Conservation (phyloP, 148 eudicot species). For the Spergularia marina region DNA sequence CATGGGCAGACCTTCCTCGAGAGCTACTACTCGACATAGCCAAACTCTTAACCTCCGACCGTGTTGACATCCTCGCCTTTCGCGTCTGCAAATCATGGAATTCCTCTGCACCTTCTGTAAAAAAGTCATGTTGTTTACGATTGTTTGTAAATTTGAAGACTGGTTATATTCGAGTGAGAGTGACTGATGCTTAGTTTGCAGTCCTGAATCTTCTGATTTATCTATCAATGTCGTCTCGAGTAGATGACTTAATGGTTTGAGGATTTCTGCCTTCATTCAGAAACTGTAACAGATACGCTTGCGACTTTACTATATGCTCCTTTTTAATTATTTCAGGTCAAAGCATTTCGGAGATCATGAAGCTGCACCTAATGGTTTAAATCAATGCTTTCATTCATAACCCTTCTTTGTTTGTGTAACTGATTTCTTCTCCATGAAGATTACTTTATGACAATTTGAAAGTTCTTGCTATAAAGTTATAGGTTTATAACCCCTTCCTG, state of each 20-base stretch:
- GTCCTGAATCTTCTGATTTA: too few species aligned
- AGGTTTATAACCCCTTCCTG: too few species aligned
- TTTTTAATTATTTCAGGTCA: neutral
- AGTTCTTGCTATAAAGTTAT: too few species aligned
- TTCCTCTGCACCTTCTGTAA: neutral
- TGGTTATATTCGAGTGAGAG: too few species aligned
- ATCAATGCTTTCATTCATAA: too few species aligned
- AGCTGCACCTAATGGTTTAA: too few species aligned
- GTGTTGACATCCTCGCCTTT: conserved; percentile 7
- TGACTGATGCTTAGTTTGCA: too few species aligned
- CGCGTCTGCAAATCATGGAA: conserved; percentile 23
- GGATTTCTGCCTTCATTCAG: neutral
- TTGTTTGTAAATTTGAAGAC: too few species aligned
- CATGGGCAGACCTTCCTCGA: conserved; percentile 22
- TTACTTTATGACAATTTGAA: too few species aligned
- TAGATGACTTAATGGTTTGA: neutral
- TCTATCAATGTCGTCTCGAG: too few species aligned
- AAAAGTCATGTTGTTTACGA: too few species aligned
- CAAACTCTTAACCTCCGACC: neutral
- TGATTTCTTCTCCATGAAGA: neutral
- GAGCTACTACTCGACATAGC: conserved; percentile 19
- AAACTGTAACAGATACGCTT: neutral
- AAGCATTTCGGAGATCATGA: neutral
- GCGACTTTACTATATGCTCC: neutral
- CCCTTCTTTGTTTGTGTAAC: neutral